These are phyloP conservation scores for Excoecaria cochinchinensis DNA, from an alignment of 345 rosid species.

Conservation along the genomic window DNA sequence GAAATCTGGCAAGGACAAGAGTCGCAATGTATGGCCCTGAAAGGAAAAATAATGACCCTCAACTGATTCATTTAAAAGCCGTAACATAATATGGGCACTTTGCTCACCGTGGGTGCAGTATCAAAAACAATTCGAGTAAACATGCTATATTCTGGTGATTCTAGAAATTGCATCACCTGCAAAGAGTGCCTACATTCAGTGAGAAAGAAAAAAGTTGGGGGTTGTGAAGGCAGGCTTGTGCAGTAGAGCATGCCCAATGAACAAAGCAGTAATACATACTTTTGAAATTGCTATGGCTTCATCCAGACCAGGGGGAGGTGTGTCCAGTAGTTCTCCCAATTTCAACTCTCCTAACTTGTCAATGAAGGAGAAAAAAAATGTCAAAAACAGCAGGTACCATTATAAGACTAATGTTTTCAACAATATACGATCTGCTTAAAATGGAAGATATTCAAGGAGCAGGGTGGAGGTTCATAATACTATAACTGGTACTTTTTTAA, in stretches of 20 bases:
- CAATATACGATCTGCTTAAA: background rate
- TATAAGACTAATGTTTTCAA: background rate
- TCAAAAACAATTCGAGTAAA: slow-evolving; percentile 94
- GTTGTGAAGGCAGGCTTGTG: background rate
- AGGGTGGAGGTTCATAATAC: background rate
- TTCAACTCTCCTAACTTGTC: slow-evolving; percentile 83
- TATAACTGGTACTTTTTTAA: background rate
- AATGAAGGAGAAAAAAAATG: slow-evolving; percentile 17
- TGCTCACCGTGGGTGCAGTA: slow-evolving; percentile 94
- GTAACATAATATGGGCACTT: slow-evolving; percentile 1
- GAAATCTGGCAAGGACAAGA: slow-evolving; percentile 92
- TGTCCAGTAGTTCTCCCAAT: slow-evolving; percentile 87
- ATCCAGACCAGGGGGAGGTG: slow-evolving; percentile 99
- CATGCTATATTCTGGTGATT: slow-evolving; percentile 80
- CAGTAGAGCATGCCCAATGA: slow-evolving; percentile 7
- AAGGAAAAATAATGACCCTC: slow-evolving; percentile 20
- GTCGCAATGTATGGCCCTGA: slow-evolving; percentile 91
- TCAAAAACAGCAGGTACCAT: slow-evolving; percentile 13
- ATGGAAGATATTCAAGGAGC: background rate
- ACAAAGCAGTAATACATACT: slow-evolving; percentile 36
- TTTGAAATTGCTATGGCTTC: slow-evolving; percentile 98
- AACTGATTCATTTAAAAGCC: slow-evolving; percentile 5
- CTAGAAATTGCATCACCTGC: slow-evolving; percentile 97
- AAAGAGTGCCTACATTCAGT: slow-evolving; percentile 25
- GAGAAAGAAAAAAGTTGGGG: slow-evolving; percentile 15